Base-by-base conservation (phyloP, 106 monocot genomes). In the Narthecium ossifragum region DNA sequence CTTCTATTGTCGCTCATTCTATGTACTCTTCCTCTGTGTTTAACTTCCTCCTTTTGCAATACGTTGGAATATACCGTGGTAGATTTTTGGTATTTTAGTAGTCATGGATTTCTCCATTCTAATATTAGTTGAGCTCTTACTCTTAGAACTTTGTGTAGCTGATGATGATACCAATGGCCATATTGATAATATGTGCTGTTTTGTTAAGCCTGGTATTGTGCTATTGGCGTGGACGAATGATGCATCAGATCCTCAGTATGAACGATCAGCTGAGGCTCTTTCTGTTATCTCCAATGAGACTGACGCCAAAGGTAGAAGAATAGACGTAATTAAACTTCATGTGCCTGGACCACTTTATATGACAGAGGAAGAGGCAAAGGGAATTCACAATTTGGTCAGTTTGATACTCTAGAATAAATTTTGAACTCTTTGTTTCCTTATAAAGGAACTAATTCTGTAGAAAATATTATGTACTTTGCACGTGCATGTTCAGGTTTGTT, bases 101-200 rank as follows among this genome's bases (percentile, higher is more conserved):
- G n/a, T n/a, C n/a, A n/a, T n/a, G n/a, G n/a, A n/a, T n/a, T n/a
- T n/a, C n/a, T n/a, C n/a, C n/a, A n/a, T n/a, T n/a, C n/a, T n/a
- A n/a, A n/a, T n/a, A n/a, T n/a, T n/a, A n/a, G n/a, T n/a, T n/a
- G 4, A 2, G 40, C 23, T 41, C 31, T 52, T 40, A 40, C 14
- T 55, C 51, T 21, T 46, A 26, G 57, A 23, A 43, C 26, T 55
- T 26, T 43, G 37, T 78, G 24, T 56, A 96, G 90, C 86, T 56
- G 96, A 96, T 69, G 90, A 86, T 55, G 96, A 96, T 69, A 90
- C 96, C 55, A 87, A 96, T 56, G 96, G 96, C 38, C 96, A 96
- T 65, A 64, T 96, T 69, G 96, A 96, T 60, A 96, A 96, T 60
- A 73, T 96, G 54, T 96, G 96, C 70, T 96, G 96, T 50, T 96